A percentile compares a stretch with the other conserved stretches of the same genome.
Conservation (phyloP, 139 green algal species). For the Chlorella sp. region DNA sequence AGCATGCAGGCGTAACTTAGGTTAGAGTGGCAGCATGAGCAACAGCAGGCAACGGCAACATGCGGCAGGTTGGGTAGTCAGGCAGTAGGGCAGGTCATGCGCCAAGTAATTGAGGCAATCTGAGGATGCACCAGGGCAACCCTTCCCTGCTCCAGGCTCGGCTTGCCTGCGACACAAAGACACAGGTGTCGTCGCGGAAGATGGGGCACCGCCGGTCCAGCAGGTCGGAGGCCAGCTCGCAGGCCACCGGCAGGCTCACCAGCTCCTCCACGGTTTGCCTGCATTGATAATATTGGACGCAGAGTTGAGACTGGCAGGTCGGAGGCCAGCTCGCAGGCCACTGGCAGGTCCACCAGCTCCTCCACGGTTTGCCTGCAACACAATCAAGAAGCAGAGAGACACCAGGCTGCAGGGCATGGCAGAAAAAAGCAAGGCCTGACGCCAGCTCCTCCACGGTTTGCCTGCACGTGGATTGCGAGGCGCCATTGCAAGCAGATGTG, state of each 20-base stretch:
- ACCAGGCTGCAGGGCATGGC: too few relatives aligned
- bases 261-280: slow-evolving; percentile 65
- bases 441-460: background rate
- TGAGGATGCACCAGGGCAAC: too few relatives aligned
- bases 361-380: slow-evolving; percentile 60
- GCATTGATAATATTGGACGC: background rate
- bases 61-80: too few relatives aligned
- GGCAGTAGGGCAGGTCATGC: too few relatives aligned
- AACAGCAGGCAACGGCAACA: too few relatives aligned
- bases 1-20: too few relatives aligned
- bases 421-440: too few relatives aligned
- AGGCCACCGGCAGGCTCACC: background rate
- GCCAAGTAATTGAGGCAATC: too few relatives aligned
- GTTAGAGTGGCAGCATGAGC: too few relatives aligned
- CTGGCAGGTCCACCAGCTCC: slow-evolving; percentile 44
- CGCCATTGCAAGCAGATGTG: background rate
- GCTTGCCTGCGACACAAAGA: slow-evolving; percentile 62
- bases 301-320: background rate
- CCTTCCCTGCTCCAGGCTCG: too few relatives aligned
- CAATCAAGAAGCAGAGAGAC: background rate
- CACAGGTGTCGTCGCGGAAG: slow-evolving; percentile 75
- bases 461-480: background rate
- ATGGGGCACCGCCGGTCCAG: slow-evolving; percentile 65
- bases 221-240: slow-evolving; percentile 75
- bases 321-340: slow-evolving; percentile 18